Base-by-base conservation (phyloP, 1,284 basidiomycete species). In the Phlebopus sp. region DNA sequence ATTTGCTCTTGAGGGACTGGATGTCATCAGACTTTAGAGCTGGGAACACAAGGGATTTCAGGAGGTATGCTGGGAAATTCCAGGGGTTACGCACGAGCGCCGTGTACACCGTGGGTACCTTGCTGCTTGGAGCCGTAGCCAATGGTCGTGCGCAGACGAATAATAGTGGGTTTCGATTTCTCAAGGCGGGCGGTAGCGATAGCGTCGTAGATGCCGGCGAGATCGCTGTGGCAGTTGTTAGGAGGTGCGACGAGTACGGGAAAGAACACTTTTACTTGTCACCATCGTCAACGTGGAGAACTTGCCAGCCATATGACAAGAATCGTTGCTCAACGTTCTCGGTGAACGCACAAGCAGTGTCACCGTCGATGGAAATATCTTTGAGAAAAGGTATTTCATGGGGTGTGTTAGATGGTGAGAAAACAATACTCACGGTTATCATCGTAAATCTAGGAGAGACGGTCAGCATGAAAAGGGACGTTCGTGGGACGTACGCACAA, bases 301-400 rank as follows among this genome's bases (percentile, higher is more conserved):
- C 92, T 59, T 97, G 88, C 95, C 95, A 97, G 53, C 89, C 92
- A 71, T 97, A 97, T 14, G 95, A 67, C 63, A 84, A 74, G 79
- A 94, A 97, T 52, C 94, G 87, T 66, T 84, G 82, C 62, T 82
- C 82, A 48, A 97, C 92, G 65, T 97, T 84, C 72, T 97, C 94
- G 49, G 95, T 97, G 78, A 97, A 97, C 25, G 94, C 89, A 55
- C 88, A 82, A 53, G 82, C 83, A 56, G 93, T 97, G 72, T 93
- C 83, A 61, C 94, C 94, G 69, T 97, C 94, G 62, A 97, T 97
- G 57, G 94, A 92, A 70, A 97, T 97, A 69, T 91, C 88, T 96
- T 64, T 57, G 58, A 27, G 25, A 43, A 37, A 39, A 44, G 35
- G 9, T 5, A 10, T 10, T 43, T 18, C 35, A 46, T 46, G 50